Base-by-base conservation (phyloP, 2,329 filamentous ascomycete genomes). In the Alternaria panax region DNA sequence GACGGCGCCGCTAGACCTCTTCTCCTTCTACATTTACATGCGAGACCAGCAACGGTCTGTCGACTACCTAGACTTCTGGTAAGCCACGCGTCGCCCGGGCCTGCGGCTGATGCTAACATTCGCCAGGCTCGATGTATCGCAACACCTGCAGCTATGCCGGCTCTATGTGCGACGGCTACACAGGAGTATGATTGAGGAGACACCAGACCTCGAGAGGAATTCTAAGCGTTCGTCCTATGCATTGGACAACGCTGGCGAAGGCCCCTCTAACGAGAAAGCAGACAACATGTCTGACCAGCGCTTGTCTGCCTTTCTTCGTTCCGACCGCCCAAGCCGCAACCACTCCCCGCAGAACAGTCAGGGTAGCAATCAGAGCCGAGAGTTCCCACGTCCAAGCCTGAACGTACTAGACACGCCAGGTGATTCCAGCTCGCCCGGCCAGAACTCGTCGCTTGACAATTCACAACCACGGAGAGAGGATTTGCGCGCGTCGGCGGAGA, bases 11-110 rank as follows among this genome's bases (percentile, higher is more conserved):
- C 94, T 99, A 58, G 96, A 99, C 75, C 85, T 99, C 11, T 99
- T 97, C 80, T 97, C 93, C 2, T 99, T 99, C 83, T 99, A 99
- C 81, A 99, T 99, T 72, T 99, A 97, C 81, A 99, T 99, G 95
- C 88, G 95, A 73, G 96, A 99, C 79, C 93, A 97, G 80, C 95
- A 99, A 80, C 89, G 93, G 77, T 97, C 94, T 7, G 95, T 99
- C 12, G 95, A 99, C 75, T 99, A 99, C 73, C 83, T 99, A 41
- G 95, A 99, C 77, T 99, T 99, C 80, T 99, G 96, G 95, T 98
- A 83, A 59, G 87, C 76, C 53, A 40, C 14, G 42, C 18, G 30
- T 16, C 18, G 11, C 30, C 14, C 6, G 14, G 32, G 25, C 16
- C 42, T 30, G 28, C n/a, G 54, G 5, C 9, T 51, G 9, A 36